phyloP scores from a whole-genome alignment of 495 filamentous ascomycete genomes.

The Endocarpon pusillum region DNA sequence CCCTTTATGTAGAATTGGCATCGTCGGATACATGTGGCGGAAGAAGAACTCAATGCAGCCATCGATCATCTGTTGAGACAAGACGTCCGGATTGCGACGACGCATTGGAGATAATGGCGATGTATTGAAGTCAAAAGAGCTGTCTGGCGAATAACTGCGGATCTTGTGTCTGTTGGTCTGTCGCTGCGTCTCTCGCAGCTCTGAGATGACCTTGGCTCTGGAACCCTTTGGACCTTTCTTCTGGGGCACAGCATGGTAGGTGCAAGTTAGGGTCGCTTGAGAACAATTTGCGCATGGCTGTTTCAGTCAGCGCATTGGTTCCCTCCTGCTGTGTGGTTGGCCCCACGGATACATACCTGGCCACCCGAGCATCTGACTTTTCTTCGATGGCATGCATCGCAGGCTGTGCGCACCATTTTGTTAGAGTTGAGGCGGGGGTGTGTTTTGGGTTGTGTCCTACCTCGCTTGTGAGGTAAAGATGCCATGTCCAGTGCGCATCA shows the following conservation, averaged over 20 bases:
- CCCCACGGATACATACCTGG: no score
- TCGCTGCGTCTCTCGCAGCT: conserved; percentile 49
- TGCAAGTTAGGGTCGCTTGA: conserved; percentile 21
- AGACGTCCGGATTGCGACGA: conserved; percentile 27
- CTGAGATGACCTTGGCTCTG: conserved; percentile 65
- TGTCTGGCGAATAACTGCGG: conserved; percentile 26
- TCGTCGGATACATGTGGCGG: conserved; percentile 52
- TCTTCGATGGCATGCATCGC: conserved; percentile 68
- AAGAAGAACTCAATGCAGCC: conserved; percentile 64
- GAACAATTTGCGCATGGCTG: conserved; percentile 22
- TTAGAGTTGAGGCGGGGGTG: no score
- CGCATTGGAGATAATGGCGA: conserved; percentile 19
- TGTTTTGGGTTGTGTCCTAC: no score
- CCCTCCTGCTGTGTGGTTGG: background rate
- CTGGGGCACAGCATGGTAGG: conserved; percentile 43
- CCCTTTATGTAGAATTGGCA: conserved; percentile 52
- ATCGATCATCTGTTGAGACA: conserved; percentile 43
- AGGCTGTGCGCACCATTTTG: no score
- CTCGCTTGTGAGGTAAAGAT: no score
- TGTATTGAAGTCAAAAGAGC: conserved; percentile 17
- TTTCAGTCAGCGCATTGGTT: conserved; percentile 1
- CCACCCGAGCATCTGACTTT: conserved; percentile 77
- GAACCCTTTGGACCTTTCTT: conserved; percentile 78
- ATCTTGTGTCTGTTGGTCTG: conserved; percentile 44
- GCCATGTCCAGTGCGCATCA: no score